phyloP scores from a whole-genome alignment of 805 yeast genomes.

The Wickerhamomyces chambardii region DNA sequence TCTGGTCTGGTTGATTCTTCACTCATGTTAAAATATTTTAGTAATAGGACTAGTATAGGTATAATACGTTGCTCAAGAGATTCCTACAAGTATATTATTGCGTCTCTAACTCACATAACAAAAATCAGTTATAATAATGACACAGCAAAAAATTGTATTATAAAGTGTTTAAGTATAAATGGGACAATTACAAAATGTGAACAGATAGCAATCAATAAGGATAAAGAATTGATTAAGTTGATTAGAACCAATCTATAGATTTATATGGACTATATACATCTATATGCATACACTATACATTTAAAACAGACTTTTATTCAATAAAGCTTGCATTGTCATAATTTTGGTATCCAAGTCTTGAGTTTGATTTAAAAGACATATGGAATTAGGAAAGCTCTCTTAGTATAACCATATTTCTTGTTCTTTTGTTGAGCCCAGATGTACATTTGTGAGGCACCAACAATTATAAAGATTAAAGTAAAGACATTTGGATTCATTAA shows the following conservation, averaged over 20 bases:
- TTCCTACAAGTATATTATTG: constrained; percentile 50
- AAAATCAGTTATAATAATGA: constrained; percentile 26
- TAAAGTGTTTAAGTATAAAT: constrained; percentile 62
- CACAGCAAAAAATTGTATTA: constrained; percentile 29
- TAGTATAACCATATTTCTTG: constrained; percentile 57
- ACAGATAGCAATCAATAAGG: constrained; percentile 49
- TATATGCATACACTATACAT: too few relatives aligned
- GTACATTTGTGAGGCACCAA: constrained; percentile 79
- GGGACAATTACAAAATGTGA: constrained; percentile 88
- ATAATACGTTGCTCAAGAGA: constrained; percentile 71
- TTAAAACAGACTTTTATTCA: too few relatives aligned
- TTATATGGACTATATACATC: too few relatives aligned
- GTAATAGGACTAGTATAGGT: constrained; percentile 75
- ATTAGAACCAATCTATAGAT: too few relatives aligned
- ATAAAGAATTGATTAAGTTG: constrained; percentile 18
- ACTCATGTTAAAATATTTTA: constrained; percentile 68
- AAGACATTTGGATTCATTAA: constrained; percentile 72
- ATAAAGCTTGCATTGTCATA: too few relatives aligned
- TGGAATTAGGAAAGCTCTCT: constrained; percentile 77
- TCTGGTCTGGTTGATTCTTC: constrained; percentile 53
- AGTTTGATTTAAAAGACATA: constrained; percentile 37
- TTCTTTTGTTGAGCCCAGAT: constrained; percentile 90
- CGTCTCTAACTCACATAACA: constrained; percentile 52
- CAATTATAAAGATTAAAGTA: constrained; percentile 58
- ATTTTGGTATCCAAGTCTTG: too few relatives aligned